Percentiles rank a stretch among this genome's conserved stretches.
phyloP scores from a whole-genome alignment of 371 early-diverging fungal species.

The Syncephalis fuscata region DNA sequence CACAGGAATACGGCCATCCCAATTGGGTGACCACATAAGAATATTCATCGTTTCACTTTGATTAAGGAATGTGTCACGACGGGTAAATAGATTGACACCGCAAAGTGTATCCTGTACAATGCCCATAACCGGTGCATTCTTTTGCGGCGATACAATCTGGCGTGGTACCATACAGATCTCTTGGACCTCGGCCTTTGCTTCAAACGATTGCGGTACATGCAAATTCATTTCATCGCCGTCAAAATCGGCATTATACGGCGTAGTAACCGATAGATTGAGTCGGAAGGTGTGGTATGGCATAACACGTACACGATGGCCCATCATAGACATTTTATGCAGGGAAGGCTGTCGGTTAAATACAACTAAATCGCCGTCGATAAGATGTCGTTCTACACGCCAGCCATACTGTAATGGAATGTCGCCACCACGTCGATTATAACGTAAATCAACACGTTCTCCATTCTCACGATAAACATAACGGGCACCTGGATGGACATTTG shows the following conservation, averaged over 20 bases:
- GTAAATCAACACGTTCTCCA: conserved; percentile 94
- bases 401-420: conserved; percentile 88
- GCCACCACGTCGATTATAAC: conserved; percentile 75
- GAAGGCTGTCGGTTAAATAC: conserved; percentile 99
- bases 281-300: conserved; percentile 99
- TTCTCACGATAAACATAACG: conserved; percentile 96
- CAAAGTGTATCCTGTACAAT: conserved; percentile 99
- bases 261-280: conserved; percentile 94
- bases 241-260: conserved; percentile 99
- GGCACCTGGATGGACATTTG: conserved; percentile 97
- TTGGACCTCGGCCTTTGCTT: conserved; percentile 89
- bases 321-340: conserved; percentile 99
- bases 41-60: conserved; percentile 89
- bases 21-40: conserved; percentile 87
- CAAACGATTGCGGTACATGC: conserved; percentile 97
- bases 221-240: conserved; percentile 99
- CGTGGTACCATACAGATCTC: conserved; percentile 96
- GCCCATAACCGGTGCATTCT: conserved; percentile 99
- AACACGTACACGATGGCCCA: conserved; percentile 97
- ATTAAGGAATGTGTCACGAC: conserved; percentile 86
- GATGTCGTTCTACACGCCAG: conserved; percentile 94
- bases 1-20: conserved; percentile 88
- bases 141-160: conserved; percentile 97
- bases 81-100: conserved; percentile 93
- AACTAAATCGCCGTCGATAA: conserved; percentile 93